These are phyloP conservation scores for Planoprotostelium fungivorum DNA, from an alignment of 78 protist genomes.

Conservation along the genomic window DNA sequence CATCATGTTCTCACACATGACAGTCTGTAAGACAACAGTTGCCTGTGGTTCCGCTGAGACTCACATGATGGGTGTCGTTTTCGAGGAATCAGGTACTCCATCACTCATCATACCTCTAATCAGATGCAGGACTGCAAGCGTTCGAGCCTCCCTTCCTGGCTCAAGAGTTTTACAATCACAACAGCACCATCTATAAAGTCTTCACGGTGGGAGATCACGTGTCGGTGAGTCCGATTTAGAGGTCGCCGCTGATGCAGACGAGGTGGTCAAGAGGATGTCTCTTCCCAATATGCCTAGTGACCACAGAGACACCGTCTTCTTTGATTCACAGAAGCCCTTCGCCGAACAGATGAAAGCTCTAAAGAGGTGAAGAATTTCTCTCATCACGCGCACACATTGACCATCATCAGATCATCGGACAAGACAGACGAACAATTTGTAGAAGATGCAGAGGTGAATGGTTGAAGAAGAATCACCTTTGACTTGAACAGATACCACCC, in stretches of 20 bases:
- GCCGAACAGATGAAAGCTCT: neutral
- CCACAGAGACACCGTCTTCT: slow-evolving; percentile 25
- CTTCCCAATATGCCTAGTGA: neutral
- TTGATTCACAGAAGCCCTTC: slow-evolving; percentile 61
- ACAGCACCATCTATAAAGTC: slow-evolving; percentile 48
- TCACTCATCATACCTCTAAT: too few species aligned
- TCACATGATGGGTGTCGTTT: slow-evolving; percentile 41
- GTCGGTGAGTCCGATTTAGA: slow-evolving; percentile 28
- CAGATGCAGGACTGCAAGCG: neutral
- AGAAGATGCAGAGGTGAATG: neutral
- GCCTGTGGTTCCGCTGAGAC: slow-evolving; percentile 59
- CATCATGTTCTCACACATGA: neutral
- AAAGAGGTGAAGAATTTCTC: too few species aligned
- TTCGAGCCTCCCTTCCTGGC: slow-evolving; percentile 32
- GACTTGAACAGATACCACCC: slow-evolving; percentile 21
- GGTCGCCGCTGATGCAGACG: neutral
- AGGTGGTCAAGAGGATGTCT: neutral
- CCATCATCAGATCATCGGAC: neutral
- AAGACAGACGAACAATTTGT: neutral
- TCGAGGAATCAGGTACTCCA: slow-evolving; percentile 5
- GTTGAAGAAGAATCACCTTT: slow-evolving; percentile 8
- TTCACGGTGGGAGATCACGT: slow-evolving; percentile 43
- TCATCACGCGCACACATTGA: too few species aligned
- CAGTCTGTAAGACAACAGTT: slow-evolving; percentile 38
- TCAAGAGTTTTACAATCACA: slow-evolving; percentile 44